phyloP scores from a whole-genome alignment of 2,329 filamentous ascomycete species.

The Fusarium multiceps region DNA sequence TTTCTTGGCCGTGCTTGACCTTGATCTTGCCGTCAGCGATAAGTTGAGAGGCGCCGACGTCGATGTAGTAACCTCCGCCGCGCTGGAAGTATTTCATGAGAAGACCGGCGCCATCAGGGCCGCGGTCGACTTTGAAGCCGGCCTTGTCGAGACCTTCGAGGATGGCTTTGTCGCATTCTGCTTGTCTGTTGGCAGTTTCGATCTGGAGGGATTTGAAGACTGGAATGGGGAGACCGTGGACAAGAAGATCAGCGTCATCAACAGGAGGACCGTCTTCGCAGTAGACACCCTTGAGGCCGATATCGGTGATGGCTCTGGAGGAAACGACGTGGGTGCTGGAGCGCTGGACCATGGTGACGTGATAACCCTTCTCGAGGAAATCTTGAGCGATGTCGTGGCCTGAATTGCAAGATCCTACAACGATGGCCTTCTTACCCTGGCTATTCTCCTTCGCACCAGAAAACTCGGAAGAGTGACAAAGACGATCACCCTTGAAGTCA shows the following conservation, averaged over 20 bases:
- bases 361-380: conserved; percentile 72
- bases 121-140: conserved; percentile 70
- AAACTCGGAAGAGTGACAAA: conserved; percentile 73
- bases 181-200: conserved; percentile 51
- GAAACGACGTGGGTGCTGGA: conserved; percentile 73
- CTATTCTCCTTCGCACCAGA: conserved; percentile 60
- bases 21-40: conserved; percentile 73
- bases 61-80: conserved; percentile 77
- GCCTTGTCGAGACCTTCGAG: conserved; percentile 61
- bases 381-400: conserved; percentile 77
- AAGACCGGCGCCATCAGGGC: conserved; percentile 67
- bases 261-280: conserved; percentile 65
- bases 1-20: conserved; percentile 68
- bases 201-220: conserved; percentile 67
- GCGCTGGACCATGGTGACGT: conserved; percentile 77
- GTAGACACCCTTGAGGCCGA: conserved; percentile 64
- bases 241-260: conserved; percentile 73
- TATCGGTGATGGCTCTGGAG: conserved; percentile 62
- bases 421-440: conserved; percentile 68
- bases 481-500: conserved; percentile 66
- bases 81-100: conserved; percentile 72
- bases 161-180: conserved; percentile 52
- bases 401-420: conserved; percentile 76
- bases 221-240: conserved; percentile 67
- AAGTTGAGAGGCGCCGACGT: conserved; percentile 71